phyloP scores from a whole-genome alignment of 1,284 basidiomycete genomes.

The Spongiforma sp. region DNA sequence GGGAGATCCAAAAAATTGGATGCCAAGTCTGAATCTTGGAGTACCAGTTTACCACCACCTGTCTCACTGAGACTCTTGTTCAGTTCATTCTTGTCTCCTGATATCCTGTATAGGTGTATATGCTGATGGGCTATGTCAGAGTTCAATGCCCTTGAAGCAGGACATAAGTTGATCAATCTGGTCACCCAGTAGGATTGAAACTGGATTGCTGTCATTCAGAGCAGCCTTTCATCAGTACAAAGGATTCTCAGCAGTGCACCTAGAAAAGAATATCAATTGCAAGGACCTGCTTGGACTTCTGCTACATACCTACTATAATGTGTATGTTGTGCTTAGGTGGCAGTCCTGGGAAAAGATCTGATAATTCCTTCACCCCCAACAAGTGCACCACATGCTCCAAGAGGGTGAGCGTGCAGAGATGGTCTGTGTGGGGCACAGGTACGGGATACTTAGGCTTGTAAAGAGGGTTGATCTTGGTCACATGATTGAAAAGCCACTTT shows the following conservation, averaged over 20 bases:
- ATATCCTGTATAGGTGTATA: neutral
- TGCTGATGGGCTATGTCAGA: neutral
- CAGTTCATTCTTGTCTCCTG: neutral
- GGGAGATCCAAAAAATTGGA: neutral
- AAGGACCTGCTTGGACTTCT: neutral
- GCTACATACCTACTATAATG: neutral
- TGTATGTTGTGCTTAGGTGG: neutral
- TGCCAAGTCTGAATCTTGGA: neutral
- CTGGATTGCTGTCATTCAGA: neutral
- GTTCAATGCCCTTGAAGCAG: neutral
- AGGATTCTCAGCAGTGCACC: neutral
- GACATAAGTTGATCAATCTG: neutral
- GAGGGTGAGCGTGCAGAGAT: no score
- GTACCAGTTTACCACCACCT: neutral
- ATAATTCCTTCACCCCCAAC: neutral
- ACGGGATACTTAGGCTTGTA: neutral
- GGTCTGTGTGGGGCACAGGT: neutral
- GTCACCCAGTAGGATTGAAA: neutral
- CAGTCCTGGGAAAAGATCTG: neutral
- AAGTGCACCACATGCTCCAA: no score
- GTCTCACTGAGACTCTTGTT: neutral
- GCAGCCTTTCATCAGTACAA: neutral
- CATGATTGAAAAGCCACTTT: neutral
- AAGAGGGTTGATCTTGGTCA: neutral
- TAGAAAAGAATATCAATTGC: neutral